A percentile compares a stretch with the other conserved stretches of the same genome.
phyloP scores from a whole-genome alignment of 306 rosid genomes.

The Dryas alaskensis region DNA sequence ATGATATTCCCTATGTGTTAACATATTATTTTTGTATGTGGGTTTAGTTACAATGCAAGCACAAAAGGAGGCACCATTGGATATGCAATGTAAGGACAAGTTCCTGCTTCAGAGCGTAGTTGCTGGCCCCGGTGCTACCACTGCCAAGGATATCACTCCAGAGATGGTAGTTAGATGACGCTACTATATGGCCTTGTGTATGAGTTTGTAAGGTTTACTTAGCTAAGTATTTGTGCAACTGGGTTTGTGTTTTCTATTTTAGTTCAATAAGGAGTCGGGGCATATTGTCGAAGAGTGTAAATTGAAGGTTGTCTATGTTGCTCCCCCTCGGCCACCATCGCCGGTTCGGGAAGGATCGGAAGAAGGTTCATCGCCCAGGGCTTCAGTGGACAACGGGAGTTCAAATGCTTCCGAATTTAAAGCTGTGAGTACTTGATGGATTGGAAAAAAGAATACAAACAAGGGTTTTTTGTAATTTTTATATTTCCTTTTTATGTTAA shows the following conservation, averaged over 20 bases:
- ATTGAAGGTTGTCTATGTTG: slow-evolving; percentile 76
- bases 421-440: slow-evolving; percentile 43
- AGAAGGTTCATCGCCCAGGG: slow-evolving; percentile 85
- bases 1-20: background rate
- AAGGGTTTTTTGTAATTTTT: background rate
- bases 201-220: background rate
- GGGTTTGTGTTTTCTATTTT: slow-evolving; percentile 25
- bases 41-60: slow-evolving; percentile 88
- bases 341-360: slow-evolving; percentile 89
- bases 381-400: slow-evolving; percentile 74
- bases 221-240: background rate
- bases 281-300: slow-evolving; percentile 71
- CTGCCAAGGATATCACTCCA: slow-evolving; percentile 54
- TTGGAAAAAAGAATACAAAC: slow-evolving; percentile 12
- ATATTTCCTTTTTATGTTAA: background rate
- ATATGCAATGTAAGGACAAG: slow-evolving; percentile 93
- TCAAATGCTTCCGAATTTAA: slow-evolving; percentile 50
- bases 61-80: slow-evolving; percentile 71
- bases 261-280: slow-evolving; percentile 81
- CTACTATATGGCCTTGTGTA: background rate
- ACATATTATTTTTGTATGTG: slow-evolving; percentile 8
- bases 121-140: slow-evolving; percentile 49
- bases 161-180: slow-evolving; percentile 54
- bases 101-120: slow-evolving; percentile 81
- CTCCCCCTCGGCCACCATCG: slow-evolving; percentile 80